Evolutionary conservation across 768 basidiomycete genomes (phyloP), one percentile per base, ranked within the genome.

Genomic region (Collybia sordida): DNA sequence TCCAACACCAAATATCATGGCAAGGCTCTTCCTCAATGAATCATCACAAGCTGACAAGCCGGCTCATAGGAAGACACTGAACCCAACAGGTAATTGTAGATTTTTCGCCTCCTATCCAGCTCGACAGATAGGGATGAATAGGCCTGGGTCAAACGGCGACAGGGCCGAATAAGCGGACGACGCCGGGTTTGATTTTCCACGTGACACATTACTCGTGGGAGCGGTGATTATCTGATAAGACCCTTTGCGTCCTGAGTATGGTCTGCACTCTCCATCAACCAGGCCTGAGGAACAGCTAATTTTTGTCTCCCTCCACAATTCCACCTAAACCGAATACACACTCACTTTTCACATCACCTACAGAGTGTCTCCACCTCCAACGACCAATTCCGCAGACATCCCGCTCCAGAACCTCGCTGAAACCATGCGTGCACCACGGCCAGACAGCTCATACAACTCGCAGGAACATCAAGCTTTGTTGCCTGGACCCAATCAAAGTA

Each of bases 391-490:
- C 25, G 41, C 34, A 6, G 3, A 23, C 41, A 37, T 25, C 24
- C 49, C 42, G 17, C 42, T 50, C 42, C 15, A 42, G 31, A 24
- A 36, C 25, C 31, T 50, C 23, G 40, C n/a, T 24, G 41, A 24
- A 11, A 49, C 42, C 15, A 50, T 50, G 49, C 49, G 24, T 19
- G 24, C 34, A 19, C 47, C 47, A 19, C 25, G 22, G 11, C 19
- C 39, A 27, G 27, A 38, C 8, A 39, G 22, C 43, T 49, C 42
- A 23, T 45, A 36, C 17, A 19, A 34, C n/a, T 12, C 41, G 27
- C 44, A 24, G 14, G 61, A 63, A 46, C 45, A 47, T 14, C 55
- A 63, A 24, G 55, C 55, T 19, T 56, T 63, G 23, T 59, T 63
- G 31, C 53, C 59, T 6, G 47, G 27, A 6, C 25, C 48, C 19